A percentile compares a stretch with the other conserved stretches of the same genome.
Conservation (phyloP, 345 rosid genomes). For the Hibiscus tridactylites region DNA sequence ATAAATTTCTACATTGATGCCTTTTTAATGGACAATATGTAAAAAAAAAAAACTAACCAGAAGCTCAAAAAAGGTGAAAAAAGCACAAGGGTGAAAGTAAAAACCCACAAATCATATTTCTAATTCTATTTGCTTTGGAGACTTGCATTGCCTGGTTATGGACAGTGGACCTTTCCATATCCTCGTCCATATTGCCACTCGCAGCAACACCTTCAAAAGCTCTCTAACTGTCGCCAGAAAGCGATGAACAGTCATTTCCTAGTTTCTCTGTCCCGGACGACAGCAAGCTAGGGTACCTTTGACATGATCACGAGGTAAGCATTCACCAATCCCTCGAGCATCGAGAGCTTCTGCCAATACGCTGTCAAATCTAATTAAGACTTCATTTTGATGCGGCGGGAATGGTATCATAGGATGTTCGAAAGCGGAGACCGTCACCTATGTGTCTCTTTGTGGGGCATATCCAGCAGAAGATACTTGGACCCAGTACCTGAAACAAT, state of each 20-base stretch:
- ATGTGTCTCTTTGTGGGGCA: constrained; percentile 62
- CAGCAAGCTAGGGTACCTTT: not conserved
- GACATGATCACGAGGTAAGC: not conserved
- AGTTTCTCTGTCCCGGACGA: not conserved
- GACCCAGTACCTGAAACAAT: constrained; percentile 68
- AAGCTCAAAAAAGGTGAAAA: not conserved
- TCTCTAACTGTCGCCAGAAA: not conserved
- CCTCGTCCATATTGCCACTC: not conserved
- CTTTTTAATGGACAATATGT: constrained; percentile 11
- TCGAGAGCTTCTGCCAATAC: not conserved
- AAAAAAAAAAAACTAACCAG: not conserved
- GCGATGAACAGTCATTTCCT: not conserved
- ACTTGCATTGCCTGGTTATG: constrained; percentile 2
- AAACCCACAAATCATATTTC: constrained; percentile 1
- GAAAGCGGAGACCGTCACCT: constrained; percentile 69
- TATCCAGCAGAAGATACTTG: constrained; percentile 59
- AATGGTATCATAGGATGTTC: constrained; percentile 43
- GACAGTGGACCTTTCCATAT: constrained; percentile 1
- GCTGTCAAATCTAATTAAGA: constrained; percentile 1
- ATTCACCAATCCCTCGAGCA: not conserved
- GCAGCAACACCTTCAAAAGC: constrained; percentile 4
- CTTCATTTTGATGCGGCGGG: constrained; percentile 24
- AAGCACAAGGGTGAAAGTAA: not conserved
- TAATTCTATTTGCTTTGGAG: not conserved
- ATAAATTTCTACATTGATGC: constrained; percentile 1